Percentiles rank a stretch among this genome's conserved stretches.
These are phyloP conservation scores for Platanthera guangdongensis DNA, from an alignment of 106 monocot species.

Conservation along the genomic window DNA sequence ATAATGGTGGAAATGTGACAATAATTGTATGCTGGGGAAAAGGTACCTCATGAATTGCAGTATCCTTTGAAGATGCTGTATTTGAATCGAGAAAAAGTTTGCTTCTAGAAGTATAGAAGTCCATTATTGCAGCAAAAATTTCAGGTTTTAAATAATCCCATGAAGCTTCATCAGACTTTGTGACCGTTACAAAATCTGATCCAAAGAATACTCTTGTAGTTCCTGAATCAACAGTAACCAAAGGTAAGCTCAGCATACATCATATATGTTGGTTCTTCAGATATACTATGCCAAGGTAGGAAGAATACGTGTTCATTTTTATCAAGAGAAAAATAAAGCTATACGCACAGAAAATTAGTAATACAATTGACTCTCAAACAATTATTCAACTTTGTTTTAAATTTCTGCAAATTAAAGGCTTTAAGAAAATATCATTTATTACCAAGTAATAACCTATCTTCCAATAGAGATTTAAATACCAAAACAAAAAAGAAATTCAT, in stretches of 20 bases:
- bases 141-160: conserved; percentile 98
- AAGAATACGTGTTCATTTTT: background rate
- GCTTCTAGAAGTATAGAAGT: conserved; percentile 79
- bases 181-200: conserved; percentile 86
- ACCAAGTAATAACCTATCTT: no score
- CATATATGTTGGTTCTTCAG: background rate
- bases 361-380: background rate
- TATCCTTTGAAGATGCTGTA: conserved; percentile 71
- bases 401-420: background rate
- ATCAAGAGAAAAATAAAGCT: background rate
- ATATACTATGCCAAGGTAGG: background rate
- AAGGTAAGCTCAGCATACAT: background rate
- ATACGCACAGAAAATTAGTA: background rate
- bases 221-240: conserved; percentile 35
- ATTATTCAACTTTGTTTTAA: background rate
- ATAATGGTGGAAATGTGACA: background rate
- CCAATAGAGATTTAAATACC: no score
- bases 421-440: no score
- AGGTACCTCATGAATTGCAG: conserved; percentile 80
- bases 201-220: conserved; percentile 84
- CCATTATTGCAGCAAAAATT: conserved; percentile 96
- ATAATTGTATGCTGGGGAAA: background rate
- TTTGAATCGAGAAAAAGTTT: conserved; percentile 73
- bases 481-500: background rate
- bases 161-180: conserved; percentile 82